A percentile compares a stretch with the other conserved stretches of the same genome.
Evolutionary conservation across 2,329 filamentous ascomycete species (phyloP).

Genomic region (Karstenula rhodostoma): DNA sequence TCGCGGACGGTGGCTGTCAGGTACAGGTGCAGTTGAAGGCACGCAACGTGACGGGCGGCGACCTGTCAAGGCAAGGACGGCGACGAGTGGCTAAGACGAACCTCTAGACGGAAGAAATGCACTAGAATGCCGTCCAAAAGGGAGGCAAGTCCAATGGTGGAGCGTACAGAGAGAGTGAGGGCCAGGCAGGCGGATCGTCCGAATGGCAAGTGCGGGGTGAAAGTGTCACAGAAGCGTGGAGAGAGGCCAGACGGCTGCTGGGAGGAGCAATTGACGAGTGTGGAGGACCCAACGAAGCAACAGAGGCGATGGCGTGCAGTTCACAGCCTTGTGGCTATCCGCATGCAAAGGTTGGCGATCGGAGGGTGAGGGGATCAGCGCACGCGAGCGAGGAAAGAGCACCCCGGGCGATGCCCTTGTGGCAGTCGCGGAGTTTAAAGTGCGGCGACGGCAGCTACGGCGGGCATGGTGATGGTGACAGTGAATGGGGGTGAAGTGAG

Average conservation of each 20-base stretch:
- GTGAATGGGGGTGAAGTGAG: slow-evolving; percentile 18
- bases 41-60: slow-evolving; percentile 33
- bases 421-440: slow-evolving; percentile 34
- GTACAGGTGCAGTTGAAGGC: slow-evolving; percentile 32
- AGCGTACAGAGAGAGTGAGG: slow-evolving; percentile 13
- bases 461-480: slow-evolving; percentile 28
- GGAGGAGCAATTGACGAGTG: slow-evolving; percentile 29
- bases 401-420: slow-evolving; percentile 20
- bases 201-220: slow-evolving; percentile 22
- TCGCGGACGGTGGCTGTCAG: slow-evolving; percentile 23
- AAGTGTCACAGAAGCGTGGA: slow-evolving; percentile 24
- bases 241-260: slow-evolving; percentile 21
- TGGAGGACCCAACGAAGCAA: slow-evolving; percentile 10
- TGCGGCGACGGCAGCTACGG: slow-evolving; percentile 31
- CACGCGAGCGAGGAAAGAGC: slow-evolving; percentile 28
- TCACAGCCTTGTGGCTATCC: slow-evolving; percentile 15
- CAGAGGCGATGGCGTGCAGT: slow-evolving; percentile 20
- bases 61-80: slow-evolving; percentile 17
- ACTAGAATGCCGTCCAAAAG: slow-evolving; percentile 24
- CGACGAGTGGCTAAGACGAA: slow-evolving; percentile 12
- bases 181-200: slow-evolving; percentile 10
- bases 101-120: slow-evolving; percentile 15
- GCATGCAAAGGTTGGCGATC: slow-evolving; percentile 7
- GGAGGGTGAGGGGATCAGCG: slow-evolving; percentile 34
- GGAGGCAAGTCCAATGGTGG: slow-evolving; percentile 18